Evolutionary conservation across 768 basidiomycete genomes (phyloP), one percentile per base, ranked within the genome.

Genomic region (Collybia nuda): DNA sequence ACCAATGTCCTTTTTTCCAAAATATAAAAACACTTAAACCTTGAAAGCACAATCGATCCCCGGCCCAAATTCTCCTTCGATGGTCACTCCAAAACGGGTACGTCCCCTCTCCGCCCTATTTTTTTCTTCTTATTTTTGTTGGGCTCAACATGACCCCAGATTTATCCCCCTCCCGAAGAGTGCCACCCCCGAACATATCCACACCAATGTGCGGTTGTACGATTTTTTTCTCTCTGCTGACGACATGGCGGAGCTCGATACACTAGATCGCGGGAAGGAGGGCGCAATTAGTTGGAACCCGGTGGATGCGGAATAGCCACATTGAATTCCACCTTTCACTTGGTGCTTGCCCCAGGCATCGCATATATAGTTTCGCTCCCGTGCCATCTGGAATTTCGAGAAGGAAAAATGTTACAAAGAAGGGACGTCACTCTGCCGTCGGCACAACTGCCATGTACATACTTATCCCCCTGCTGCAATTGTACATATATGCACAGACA

Each of bases 41-140:
- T 12, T 42, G 35, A 18, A 53, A 90, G 85, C 66, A 83, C 56
- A 65, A 67, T 37, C 80, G 81, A 48, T 80, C 85, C 37, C 78
- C 80, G 4, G 85, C 92, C 15, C 94, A 97, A 60, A 74, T 96
- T 40, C 78, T 97, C 14, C 71, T 97, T 49, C 81, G 95, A 19
- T 97, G 93, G 91, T 94, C 92, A 23, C 70, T 98, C 32, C 94
- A 97, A 65, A 82, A 79, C 61, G 84, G 85, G 88, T 89, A 58
- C 43, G 80, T 69, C 47, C 40, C 23, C 22, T 19, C 23, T 6
- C 23, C 41, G n/a, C 21, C 40, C 3, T 32, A 21, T 51, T n/a
- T n/a, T n/a, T n/a, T n/a, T n/a, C n/a, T n/a, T n/a, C n/a, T n/a
- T n/a, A n/a, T n/a, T n/a, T n/a, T n/a, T n/a, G n/a, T n/a, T n/a